These are phyloP conservation scores for Psilocybe azurescens DNA, from an alignment of 768 basidiomycete species.

Conservation along the genomic window DNA sequence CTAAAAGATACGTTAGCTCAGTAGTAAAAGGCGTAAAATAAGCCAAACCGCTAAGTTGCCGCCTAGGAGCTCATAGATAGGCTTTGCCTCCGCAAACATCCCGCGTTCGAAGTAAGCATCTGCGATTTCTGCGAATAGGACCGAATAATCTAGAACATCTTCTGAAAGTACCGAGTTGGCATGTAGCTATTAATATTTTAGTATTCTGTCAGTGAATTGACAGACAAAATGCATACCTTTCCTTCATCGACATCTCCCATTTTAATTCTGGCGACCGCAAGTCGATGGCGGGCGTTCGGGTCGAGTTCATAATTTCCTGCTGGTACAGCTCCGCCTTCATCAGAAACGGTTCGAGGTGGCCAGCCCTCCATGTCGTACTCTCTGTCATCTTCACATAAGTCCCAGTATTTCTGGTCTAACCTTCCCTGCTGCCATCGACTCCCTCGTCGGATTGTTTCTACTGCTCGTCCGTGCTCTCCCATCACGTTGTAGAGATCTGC, in stretches of 20 bases:
- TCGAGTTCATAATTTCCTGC: constrained; percentile 70
- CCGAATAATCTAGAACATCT: constrained; percentile 78
- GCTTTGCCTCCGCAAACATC: constrained; percentile 78
- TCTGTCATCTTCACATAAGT: constrained; percentile 81
- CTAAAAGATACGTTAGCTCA: constrained; percentile 39
- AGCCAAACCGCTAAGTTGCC: constrained; percentile 70
- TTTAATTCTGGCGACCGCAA: constrained; percentile 83
- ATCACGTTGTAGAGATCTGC: constrained; percentile 83
- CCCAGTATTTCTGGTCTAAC: constrained; percentile 76
- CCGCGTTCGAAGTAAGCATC: constrained; percentile 82
- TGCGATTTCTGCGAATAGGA: constrained; percentile 83
- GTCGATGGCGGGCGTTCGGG: constrained; percentile 79
- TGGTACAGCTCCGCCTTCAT: constrained; percentile 51
- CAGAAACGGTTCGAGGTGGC: constrained; percentile 26
- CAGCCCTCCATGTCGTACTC: constrained; percentile 72
- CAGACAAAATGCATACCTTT: constrained; percentile 53
- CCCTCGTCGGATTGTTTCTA: constrained; percentile 74
- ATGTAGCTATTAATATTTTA: constrained; percentile 62
- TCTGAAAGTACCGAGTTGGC: constrained; percentile 71
- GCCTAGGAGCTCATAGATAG: constrained; percentile 81
- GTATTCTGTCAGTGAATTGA: background rate
- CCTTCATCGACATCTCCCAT: constrained; percentile 83
- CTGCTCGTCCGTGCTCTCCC: constrained; percentile 68
- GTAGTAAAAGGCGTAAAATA: constrained; percentile 3
- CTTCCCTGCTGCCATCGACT: constrained; percentile 94